Evolutionary conservation across 1,284 basidiomycete genomes (phyloP), one percentile per base, ranked within the genome.

Genomic region (Puccinia novopanici): DNA sequence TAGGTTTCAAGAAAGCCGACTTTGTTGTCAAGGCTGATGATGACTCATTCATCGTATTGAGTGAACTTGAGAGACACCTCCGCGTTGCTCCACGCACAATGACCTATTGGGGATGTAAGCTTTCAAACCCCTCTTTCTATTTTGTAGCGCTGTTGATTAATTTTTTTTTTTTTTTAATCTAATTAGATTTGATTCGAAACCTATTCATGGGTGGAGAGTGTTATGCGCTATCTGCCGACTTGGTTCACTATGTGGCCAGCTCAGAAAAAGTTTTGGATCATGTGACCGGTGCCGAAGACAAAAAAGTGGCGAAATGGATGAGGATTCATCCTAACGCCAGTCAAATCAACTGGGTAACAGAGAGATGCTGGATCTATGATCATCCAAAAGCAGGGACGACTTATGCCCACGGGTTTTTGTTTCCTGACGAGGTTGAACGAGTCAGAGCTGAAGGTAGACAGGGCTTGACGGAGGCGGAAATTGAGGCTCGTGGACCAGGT

Each of bases 301-400:
- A 98, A 86, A 91, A 94, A 84, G 87, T 89, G n/a, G 91, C 95
- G 3, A 92, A 91, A 83, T 99, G 96, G 97, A 94, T 99, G 89
- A 89, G 89, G 50, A 85, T 91, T 80, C 95, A 98, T 87, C 96
- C 96, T 0, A 90, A 91, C 68, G 90, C 91, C 15, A 87, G 89
- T 50, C 89, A 91, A 82, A 90, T 99, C 54, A 90, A 93, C 75
- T 98, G 94, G 94, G 89, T 90, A 42, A 92, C 93, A 83, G 96
- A 99, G 85, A 90, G 91, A 40, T 98, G 96, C 86, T 98, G 94
- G 93, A 94, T 99, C 83, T 98, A 99, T 86, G 96, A 99, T 86
- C 95, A 98, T 86, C 96, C 96, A 0, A 92, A 94, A 75, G 91
- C 92, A 2, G 91, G 92, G 68, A 98, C 95, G 91, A 81, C 86